Evolutionary conservation across 2,329 filamentous ascomycete genomes (phyloP), one percentile per base, ranked within the genome.

Genomic region (Pseudogymnoascus verrucosus): DNA sequence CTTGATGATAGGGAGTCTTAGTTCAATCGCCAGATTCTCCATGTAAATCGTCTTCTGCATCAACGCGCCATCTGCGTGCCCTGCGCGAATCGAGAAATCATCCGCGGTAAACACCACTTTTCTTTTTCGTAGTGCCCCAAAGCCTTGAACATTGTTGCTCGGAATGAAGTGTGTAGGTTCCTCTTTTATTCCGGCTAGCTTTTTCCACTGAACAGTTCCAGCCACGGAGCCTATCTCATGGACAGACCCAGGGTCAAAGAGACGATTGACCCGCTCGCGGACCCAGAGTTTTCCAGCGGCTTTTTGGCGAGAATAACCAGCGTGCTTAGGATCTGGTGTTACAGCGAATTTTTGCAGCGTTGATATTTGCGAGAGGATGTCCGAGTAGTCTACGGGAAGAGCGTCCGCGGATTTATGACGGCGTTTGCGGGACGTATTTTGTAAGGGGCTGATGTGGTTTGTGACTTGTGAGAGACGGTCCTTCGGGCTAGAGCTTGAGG

Each of bases 251-350:
- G 74, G 68, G 64, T 88, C 84, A 14, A 88, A 76, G n/a, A 88
- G 75, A 36, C 80, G 75, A 4, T 82, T 77, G 19, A 88, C 81
- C 3, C 85, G 77, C 68, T 88, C 84, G 19, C 84, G 79, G 0
- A 87, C 84, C 84, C 84, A 87, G 16, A 88, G 77, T 71, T 88
- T 88, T 1, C 85, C 85, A 4, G 83, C 80, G 72, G 84, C 77
- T 67, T 85, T 86, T 70, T 88, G 85, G 4, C 83, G 80, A n/a
- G 83, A 73, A 67, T 87, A 88, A 28, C 85, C 85, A 65, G 80
- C 76, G 63, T 81, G 80, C 7, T 74, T 78, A 0, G 77, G 71
- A 61, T 85, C 77, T 1, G 85, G 84, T 1, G 80, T 86, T 28
- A 77, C 74, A 12, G 84, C 84, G 42, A 85, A 80, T 5, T 72